Percentiles rank a stretch among this genome's conserved stretches.
These are phyloP conservation scores for Kwoniella bestiolae DNA, from an alignment of 768 basidiomycete genomes.

Conservation along the genomic window DNA sequence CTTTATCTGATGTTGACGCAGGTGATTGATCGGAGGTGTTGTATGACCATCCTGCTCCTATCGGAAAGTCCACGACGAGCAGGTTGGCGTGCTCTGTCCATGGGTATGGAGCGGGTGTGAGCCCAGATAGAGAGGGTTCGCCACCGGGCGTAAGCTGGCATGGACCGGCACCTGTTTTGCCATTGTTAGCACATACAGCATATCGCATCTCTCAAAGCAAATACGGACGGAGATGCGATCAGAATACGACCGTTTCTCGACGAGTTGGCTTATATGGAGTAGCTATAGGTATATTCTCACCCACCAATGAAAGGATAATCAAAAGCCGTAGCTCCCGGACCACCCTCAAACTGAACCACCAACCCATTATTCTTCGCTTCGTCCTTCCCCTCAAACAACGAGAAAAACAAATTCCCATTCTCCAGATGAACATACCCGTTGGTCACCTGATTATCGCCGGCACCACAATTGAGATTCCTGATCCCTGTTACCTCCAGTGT, in stretches of 20 bases:
- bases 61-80: constrained; percentile 7
- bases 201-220: too few species aligned
- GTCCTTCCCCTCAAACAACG: constrained; percentile 3
- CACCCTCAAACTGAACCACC: constrained; percentile 17
- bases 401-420: constrained; percentile 15
- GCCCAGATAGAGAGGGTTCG: constrained; percentile 1
- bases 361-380: constrained; percentile 7
- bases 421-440: constrained; percentile 10
- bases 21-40: neutral
- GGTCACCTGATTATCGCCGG: constrained; percentile 6
- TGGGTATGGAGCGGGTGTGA: constrained; percentile 5
- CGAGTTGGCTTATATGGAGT: too few species aligned
- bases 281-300: too few species aligned
- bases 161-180: constrained; percentile 7
- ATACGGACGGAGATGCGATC: too few species aligned
- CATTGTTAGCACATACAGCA: neutral
- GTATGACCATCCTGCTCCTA: constrained; percentile 15
- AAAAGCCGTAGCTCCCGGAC: constrained; percentile 10
- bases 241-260: neutral
- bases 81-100: constrained; percentile 17
- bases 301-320: constrained; percentile 18
- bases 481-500: neutral
- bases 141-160: constrained; percentile 3
- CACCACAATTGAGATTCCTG: constrained; percentile 10
- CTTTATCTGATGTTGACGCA: neutral